These are phyloP conservation scores for Aspergillus avenaceus DNA, from an alignment of 495 filamentous ascomycete genomes.

Conservation along the genomic window DNA sequence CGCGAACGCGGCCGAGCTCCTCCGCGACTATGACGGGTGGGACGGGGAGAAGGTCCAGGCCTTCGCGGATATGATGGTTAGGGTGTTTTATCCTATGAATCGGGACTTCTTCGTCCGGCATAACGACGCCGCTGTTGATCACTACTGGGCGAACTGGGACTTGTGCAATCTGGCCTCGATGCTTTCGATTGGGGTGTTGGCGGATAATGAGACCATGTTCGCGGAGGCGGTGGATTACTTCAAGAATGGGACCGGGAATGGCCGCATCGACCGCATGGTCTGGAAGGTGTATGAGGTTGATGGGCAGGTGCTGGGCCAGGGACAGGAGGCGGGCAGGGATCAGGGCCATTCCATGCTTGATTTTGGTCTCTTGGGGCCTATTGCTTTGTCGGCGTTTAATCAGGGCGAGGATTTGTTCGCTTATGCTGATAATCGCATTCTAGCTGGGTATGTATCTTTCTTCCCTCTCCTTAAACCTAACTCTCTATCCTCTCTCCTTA, in stretches of 20 bases:
- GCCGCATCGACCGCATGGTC: conserved; percentile 26
- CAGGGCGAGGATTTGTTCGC: conserved; percentile 39
- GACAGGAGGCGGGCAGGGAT: conserved; percentile 42
- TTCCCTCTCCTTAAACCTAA: background rate
- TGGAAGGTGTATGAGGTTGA: conserved; percentile 21
- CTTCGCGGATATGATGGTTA: conserved; percentile 23
- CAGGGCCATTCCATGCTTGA: conserved; percentile 40
- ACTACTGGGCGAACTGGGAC: conserved; percentile 47
- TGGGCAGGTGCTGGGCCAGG: conserved; percentile 27
- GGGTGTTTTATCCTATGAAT: conserved; percentile 35
- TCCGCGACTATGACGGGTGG: conserved; percentile 35
- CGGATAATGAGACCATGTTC: conserved; percentile 38
- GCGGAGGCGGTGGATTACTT: conserved; percentile 33
- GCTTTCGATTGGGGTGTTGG: conserved; percentile 34
- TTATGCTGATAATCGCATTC: conserved; percentile 27
- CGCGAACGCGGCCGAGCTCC: conserved; percentile 42
- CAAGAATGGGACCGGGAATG: conserved; percentile 33
- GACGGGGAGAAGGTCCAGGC: conserved; percentile 11
- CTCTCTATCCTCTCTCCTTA: no score
- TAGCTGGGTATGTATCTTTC: conserved; percentile 24
- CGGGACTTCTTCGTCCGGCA: conserved; percentile 28
- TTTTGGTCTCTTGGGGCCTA: conserved; percentile 30
- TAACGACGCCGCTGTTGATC: conserved; percentile 23
- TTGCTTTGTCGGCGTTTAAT: conserved; percentile 39
- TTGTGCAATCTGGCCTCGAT: conserved; percentile 38